These are phyloP conservation scores for Pyrenophora teres DNA, from an alignment of 2,329 filamentous ascomycete species.

Conservation along the genomic window DNA sequence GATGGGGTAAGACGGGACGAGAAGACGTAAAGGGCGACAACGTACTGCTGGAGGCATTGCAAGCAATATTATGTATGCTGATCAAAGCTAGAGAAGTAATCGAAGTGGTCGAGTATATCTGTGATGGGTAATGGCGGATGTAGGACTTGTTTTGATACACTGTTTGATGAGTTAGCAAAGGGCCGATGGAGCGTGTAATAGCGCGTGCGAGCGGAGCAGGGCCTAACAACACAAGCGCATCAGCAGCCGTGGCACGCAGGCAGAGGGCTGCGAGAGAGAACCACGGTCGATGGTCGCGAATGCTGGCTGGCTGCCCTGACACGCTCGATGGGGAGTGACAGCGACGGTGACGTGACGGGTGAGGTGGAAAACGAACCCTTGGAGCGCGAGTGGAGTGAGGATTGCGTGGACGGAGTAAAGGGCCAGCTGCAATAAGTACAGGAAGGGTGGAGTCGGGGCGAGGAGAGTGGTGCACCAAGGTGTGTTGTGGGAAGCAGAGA, in stretches of 20 bases:
- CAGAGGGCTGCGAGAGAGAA: constrained; percentile 28
- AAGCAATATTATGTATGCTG: constrained; percentile 47
- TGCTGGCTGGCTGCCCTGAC: constrained; percentile 37
- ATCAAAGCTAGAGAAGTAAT: constrained; percentile 38
- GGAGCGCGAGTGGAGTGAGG: constrained; percentile 30
- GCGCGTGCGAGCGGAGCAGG: constrained; percentile 21
- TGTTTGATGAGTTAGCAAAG: constrained; percentile 37
- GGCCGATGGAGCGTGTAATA: constrained; percentile 16
- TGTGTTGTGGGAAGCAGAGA: constrained; percentile 42
- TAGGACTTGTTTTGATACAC: constrained; percentile 47
- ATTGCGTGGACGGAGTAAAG: constrained; percentile 35
- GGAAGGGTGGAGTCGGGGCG: constrained; percentile 27
- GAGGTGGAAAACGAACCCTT: constrained; percentile 34
- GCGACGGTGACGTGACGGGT: constrained; percentile 42
- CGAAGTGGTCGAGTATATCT: constrained; percentile 28
- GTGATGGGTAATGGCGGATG: constrained; percentile 33
- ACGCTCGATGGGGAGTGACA: constrained; percentile 38
- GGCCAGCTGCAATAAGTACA: constrained; percentile 42
- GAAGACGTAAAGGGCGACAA: constrained; percentile 23
- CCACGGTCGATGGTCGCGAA: constrained; percentile 31
- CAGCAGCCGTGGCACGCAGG: constrained; percentile 24
- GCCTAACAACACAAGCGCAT: constrained; percentile 33
- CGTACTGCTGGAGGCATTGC: constrained; percentile 63
- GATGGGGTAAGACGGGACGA: constrained; percentile 14
- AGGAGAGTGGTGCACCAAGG: constrained; percentile 39